Conservation (phyloP, 2,329 filamentous ascomycete genomes). For the Fusarium sp. region DNA sequence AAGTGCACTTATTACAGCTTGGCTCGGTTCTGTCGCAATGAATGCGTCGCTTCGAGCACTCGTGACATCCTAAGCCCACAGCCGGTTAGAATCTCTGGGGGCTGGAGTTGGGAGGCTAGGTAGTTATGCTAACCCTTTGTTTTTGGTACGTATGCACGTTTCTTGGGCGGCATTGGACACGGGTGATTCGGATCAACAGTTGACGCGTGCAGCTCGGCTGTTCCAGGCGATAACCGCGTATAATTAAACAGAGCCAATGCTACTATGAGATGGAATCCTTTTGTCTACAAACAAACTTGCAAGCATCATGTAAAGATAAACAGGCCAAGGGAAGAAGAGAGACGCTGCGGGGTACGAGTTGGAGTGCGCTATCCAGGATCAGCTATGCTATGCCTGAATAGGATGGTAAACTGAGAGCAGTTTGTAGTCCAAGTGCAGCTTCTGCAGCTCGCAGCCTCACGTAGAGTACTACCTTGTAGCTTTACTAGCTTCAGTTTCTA, state of each 20-base stretch:
- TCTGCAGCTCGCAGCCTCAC: too few relatives aligned
- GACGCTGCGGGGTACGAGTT: slow-evolving; percentile 5
- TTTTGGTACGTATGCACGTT: slow-evolving; percentile 41
- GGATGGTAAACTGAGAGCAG: too few relatives aligned
- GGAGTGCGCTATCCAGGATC: background rate
- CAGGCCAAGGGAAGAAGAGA: background rate
- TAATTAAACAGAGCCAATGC: background rate
- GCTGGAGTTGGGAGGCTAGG: too few relatives aligned
- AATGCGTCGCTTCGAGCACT: slow-evolving; percentile 40
- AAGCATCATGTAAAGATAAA: slow-evolving; percentile 13
- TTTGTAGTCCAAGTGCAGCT: too few relatives aligned
- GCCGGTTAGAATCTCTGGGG: accelerated
- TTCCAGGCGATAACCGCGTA: background rate
- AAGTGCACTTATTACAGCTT: slow-evolving; percentile 35
- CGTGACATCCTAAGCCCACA: slow-evolving; percentile 29
- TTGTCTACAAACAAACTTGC: slow-evolving; percentile 11
- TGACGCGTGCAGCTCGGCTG: background rate
- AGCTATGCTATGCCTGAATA: slow-evolving; percentile 5
- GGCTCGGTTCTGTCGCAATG: slow-evolving; percentile 40
- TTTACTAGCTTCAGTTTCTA: too few relatives aligned
- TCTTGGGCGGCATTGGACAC: slow-evolving; percentile 39
- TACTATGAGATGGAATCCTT: background rate
- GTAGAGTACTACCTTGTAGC: too few relatives aligned
- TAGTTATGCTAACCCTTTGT: slow-evolving; percentile 32
- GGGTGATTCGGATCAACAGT: slow-evolving; percentile 17